Base-by-base conservation (phyloP, 148 eudicot species). In the Arctostaphylos glauca region DNA sequence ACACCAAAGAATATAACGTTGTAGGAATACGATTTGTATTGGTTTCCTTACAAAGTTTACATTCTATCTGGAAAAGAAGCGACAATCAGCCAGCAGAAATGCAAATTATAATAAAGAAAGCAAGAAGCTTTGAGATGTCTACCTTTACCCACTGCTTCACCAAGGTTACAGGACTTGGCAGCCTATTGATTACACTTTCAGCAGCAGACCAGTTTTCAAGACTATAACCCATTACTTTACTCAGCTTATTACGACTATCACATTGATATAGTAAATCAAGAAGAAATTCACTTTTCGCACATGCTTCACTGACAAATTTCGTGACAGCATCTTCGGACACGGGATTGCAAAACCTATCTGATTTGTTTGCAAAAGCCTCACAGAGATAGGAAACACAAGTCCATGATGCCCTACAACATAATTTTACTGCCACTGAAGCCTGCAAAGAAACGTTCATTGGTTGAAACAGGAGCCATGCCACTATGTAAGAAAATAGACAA, bases 141-240 rank as follows among this genome's bases (percentile, higher is more conserved):
- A 93, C 99, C 99, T 96, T 94, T 81, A 91, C 94, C 97, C 97
- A 96, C 74, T 84, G 88, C 80, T 88, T 94, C 80, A 96, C 89
- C 88, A 96, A 82, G 87, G 88, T 78, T 68, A 31, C 84, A 67
- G 99, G 98, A 84, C 81, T 75, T 81, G 95, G 91, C 73, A 96
- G 88, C 81, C 60, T 68, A 76, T 78, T 68, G 49, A 88, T 84
- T 76, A 92, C 79, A 79, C 72, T 86, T 84, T 89, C 88, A 58
- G 91, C 93, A 81, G 71, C 86, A 78, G 93, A 93, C 99, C 99
- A 96, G 67, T 87, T 90, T 87, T 86, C 86, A 85, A 96, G 94
- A 83, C 89, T 83, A 80, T 49, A 82, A 49, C 21, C 79, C 38
- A 90, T 79, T 25, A 86, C 83, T 66, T 75, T 85, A 77, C 73